A percentile compares a stretch with the other conserved stretches of the same genome.
Evolutionary conservation across 1,284 basidiomycete species (phyloP).

Genomic region (Ustilago vetiveriae): DNA sequence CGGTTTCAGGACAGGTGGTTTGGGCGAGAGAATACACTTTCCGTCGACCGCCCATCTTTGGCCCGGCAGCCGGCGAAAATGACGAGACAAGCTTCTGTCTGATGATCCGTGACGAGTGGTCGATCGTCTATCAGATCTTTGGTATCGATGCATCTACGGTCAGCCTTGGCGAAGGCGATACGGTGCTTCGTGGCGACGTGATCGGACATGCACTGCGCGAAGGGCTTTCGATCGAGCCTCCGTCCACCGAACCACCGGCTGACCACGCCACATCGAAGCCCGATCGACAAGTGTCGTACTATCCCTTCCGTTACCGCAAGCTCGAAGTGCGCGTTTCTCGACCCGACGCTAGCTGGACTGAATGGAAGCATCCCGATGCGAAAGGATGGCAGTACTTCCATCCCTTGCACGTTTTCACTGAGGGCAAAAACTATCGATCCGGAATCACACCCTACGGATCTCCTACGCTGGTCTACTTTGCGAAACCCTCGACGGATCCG

Average conservation of each 20-base stretch:
- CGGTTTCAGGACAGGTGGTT: slow-evolving; percentile 56
- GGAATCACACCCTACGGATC: slow-evolving; percentile 47
- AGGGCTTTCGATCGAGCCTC: slow-evolving; percentile 36
- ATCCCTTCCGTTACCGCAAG: slow-evolving; percentile 51
- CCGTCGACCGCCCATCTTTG: slow-evolving; percentile 41
- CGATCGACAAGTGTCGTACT: slow-evolving; percentile 36
- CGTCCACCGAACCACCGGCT: slow-evolving; percentile 40
- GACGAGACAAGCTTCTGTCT: slow-evolving; percentile 51
- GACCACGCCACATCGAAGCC: slow-evolving; percentile 37
- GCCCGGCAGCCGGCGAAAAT: slow-evolving; percentile 45
- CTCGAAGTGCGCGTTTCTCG: slow-evolving; percentile 56
- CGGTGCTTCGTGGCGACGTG: slow-evolving; percentile 46
- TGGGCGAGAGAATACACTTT: slow-evolving; percentile 47
- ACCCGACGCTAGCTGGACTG: slow-evolving; percentile 42
- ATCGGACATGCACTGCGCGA: slow-evolving; percentile 42
- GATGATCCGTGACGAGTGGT: slow-evolving; percentile 60
- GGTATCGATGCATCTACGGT: slow-evolving; percentile 39
- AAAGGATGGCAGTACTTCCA: slow-evolving; percentile 57
- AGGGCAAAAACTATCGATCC: slow-evolving; percentile 42
- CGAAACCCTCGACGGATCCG: slow-evolving; percentile 34
- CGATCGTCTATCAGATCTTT: slow-evolving; percentile 58
- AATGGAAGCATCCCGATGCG: slow-evolving; percentile 43
- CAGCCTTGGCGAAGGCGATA: slow-evolving; percentile 30
- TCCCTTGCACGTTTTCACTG: slow-evolving; percentile 52
- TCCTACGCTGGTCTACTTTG: slow-evolving; percentile 51